phyloP scores from a whole-genome alignment of 305 asterid species.

The Fraxinus paxiana region DNA sequence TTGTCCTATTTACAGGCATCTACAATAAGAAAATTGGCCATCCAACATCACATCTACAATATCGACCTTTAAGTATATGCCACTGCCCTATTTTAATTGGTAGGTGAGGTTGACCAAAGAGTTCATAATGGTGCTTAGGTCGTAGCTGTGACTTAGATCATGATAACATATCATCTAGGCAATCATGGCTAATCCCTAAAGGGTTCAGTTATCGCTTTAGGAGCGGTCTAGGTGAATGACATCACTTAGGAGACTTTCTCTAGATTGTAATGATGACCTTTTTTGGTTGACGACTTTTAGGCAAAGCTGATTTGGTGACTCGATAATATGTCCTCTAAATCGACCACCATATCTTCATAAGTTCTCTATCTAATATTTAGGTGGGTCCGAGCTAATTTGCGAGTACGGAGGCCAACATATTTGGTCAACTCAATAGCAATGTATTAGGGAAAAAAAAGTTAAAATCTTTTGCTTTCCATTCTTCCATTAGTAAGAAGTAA shows the following conservation, averaged over 20 bases:
- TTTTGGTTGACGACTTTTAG: not conserved
- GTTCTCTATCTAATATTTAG: too few species aligned
- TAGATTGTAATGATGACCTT: not conserved
- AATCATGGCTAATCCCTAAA: not conserved
- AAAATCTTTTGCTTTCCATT: not conserved
- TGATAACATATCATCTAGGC: not conserved
- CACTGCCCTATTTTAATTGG: too few species aligned
- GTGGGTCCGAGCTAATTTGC: not conserved
- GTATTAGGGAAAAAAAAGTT: not conserved
- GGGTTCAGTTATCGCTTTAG: not conserved
- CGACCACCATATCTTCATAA: not conserved
- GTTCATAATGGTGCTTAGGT: not conserved
- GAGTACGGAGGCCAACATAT: not conserved
- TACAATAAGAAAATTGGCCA: not conserved
- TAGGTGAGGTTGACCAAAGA: too few species aligned
- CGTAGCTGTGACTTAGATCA: too few species aligned
- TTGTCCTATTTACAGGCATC: not conserved
- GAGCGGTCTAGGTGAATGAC: not conserved
- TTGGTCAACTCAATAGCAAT: not conserved
- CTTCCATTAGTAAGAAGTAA: not conserved
- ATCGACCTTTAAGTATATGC: too few species aligned
- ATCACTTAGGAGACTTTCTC: not conserved
- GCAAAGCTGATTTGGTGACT: not conserved
- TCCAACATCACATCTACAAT: not conserved
- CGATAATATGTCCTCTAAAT: not conserved